Conservation (phyloP, 1,284 basidiomycete genomes). For the Ustilago nuda region DNA sequence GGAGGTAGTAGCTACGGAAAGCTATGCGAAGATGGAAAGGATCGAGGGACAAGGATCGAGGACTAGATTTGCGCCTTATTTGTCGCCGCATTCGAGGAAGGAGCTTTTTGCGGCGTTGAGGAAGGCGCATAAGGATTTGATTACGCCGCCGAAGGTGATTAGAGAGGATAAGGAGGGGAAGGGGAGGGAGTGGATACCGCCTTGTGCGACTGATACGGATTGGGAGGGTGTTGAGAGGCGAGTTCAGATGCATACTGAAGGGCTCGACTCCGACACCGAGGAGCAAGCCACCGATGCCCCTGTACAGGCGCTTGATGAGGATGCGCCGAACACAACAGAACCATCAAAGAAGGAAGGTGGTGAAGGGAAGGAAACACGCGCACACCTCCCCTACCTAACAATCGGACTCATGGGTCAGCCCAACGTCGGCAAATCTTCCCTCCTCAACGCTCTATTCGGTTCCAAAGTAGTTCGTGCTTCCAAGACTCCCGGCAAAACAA, state of each 20-base stretch:
- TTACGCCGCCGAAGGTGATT: conserved; percentile 77
- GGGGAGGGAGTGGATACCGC: conserved; percentile 77
- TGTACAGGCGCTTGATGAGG: not conserved
- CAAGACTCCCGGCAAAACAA: conserved; percentile 92
- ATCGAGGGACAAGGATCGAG: conserved; percentile 55
- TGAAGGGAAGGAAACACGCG: conserved; percentile 16
- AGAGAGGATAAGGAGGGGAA: conserved; percentile 73
- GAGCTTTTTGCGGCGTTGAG: conserved; percentile 77
- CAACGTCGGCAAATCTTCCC: conserved; percentile 91
- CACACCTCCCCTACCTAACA: conserved; percentile 47
- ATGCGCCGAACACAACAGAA: too few species aligned
- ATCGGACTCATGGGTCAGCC: conserved; percentile 75
- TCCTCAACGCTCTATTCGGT: conserved; percentile 90
- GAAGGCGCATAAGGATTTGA: conserved; percentile 77
- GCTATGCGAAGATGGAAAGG: conserved; percentile 45
- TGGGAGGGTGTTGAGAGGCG: conserved; percentile 51
- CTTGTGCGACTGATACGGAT: conserved; percentile 51
- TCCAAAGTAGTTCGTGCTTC: conserved; percentile 84
- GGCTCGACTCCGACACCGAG: conserved; percentile 1
- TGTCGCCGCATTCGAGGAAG: conserved; percentile 39
- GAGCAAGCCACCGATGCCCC: not conserved
- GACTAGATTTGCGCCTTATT: conserved; percentile 44
- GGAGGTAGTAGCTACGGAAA: conserved; percentile 55
- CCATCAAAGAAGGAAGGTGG: not conserved
- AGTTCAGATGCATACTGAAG: conserved; percentile 43